Base-by-base conservation (phyloP, 2,329 filamentous ascomycete genomes). In the Thelonectria discophora region DNA sequence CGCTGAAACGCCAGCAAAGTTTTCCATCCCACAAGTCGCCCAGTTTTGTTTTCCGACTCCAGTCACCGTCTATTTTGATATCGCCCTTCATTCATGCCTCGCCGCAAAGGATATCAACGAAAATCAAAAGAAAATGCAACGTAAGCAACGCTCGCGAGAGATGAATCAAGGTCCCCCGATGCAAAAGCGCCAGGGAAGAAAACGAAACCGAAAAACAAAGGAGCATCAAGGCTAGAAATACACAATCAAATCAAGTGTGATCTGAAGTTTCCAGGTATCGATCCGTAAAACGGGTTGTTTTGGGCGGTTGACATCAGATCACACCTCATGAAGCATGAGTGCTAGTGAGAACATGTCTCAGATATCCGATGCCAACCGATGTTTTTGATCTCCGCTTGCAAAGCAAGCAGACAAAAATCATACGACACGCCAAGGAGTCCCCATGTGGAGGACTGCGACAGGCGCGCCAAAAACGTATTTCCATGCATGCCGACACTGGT, bases 401-500 rank as follows among this genome's bases (percentile, higher is more conserved):
- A 30, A 43, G 27, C 43, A 53, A 40, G 46, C 27, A 55, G 13
- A 47, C 45, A 47, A 47, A 47, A 47, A 50, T 10, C 45, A 51
- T 32, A 37, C 53, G 51, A 37, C 43, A 49, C 51, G 47, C 53
- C 53, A 51, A 15, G 47, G 32, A n/a, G 42, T 51, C 46, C 58
- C 58, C 51, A 24, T 47, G 30, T 11, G 54, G 43, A 39, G 49
- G 61, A 47, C 53, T 50, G 49, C 43, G 50, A 53, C 42, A 55
- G 34, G 51, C 18, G 59, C 34, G 60, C 20, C 39, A 52, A 64
- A 68, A 73, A 72, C 70, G 69, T 73, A 71, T 72, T 66, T 13
- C 34, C 34, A 62, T 64, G 59, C 67, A 69, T 67, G 63, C 64
- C 17, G 12, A 34, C 13, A 30, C 20, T 57, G 12, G 55, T 40